Percentiles rank a stretch among this genome's conserved stretches.
Conservation (phyloP, 495 filamentous ascomycete species). For the Neurospora sp. region DNA sequence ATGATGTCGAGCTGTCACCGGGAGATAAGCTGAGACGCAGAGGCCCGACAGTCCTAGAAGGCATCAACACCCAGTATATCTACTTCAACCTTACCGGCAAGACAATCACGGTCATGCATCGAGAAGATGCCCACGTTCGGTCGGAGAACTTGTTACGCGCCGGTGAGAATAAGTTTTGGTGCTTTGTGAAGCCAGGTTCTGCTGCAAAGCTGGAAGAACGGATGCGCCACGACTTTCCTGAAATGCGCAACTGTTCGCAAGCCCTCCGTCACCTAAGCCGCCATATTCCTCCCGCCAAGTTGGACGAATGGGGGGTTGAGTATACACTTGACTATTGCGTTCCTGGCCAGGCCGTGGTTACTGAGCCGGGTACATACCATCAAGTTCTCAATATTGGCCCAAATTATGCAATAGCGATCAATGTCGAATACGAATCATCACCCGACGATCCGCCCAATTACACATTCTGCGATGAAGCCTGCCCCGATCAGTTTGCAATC, state of each 20-base stretch:
- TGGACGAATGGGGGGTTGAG: constrained; percentile 25
- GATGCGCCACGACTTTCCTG: constrained; percentile 14
- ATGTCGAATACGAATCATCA: constrained; percentile 24
- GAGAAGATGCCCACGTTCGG: constrained; percentile 25
- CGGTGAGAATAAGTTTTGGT: constrained; percentile 26
- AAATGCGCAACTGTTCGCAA: constrained; percentile 23
- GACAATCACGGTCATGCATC: constrained; percentile 26
- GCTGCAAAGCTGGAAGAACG: constrained; percentile 15
- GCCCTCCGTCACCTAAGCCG: constrained; percentile 25
- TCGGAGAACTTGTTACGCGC: constrained; percentile 25
- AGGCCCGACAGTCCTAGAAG: constrained; percentile 17
- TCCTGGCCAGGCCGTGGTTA: constrained; percentile 24
- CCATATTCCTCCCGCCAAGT: constrained; percentile 18
- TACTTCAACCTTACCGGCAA: constrained; percentile 25
- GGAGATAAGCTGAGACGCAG: constrained; percentile 22
- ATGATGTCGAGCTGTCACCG: constrained; percentile 21
- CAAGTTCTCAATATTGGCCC: constrained; percentile 26
- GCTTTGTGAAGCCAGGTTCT: constrained; percentile 22
- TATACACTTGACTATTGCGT: constrained; percentile 26
- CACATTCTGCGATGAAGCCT: constrained; percentile 17
- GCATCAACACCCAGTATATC: constrained; percentile 26
- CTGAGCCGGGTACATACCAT: constrained; percentile 25
- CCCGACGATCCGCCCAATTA: constrained; percentile 19
- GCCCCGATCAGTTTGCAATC: constrained; percentile 22
- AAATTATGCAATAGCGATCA: constrained; percentile 26